Base-by-base conservation (phyloP, 345 rosid species). In the Diplotaxis tenuifolia region DNA sequence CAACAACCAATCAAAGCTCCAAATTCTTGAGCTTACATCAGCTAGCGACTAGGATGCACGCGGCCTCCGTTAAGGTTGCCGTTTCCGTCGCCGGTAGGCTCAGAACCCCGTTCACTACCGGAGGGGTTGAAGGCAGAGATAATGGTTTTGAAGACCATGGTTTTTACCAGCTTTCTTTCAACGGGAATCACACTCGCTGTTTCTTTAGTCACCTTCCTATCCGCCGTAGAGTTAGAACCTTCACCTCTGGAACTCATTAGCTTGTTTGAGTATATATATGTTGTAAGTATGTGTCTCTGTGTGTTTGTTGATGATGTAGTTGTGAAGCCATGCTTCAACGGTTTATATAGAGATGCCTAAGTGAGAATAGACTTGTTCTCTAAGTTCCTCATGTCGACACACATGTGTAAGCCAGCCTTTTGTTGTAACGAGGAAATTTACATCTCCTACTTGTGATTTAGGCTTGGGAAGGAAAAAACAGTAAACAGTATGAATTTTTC, bases 121-220 rank as follows among this genome's bases (percentile, higher is more conserved):
- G 62, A 68, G 4, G 62, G 62, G 27, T 16, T 25, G 16, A 67
- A 12, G 42, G 62, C 55, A 49, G 78, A 75, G 62, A 58, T 4
- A 32, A 75, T 67, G 62, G 74, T 67, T 53, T 68, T 53, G 3
- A 23, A 53, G 40, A 53, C 73, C 74, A 60, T 68, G 18, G 73
- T 75, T 52, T 60, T 67, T 9, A 75, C 78, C 20, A 34, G 32
- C 47, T 75, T 68, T 53, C 74, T 75, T 67, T 50, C 40, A 10
- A 58, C 63, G 6, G 78, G 78, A 36, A 68, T 75, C 74, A 68
- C 79, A 75, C 79, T 75, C 27, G 73, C 74, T 49, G 2, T 9
- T 19, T 75, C 49, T 36, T 40, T 76, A 64, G 64, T 70, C 31
- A 68, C 57, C 12, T 61, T 54, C 21, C 47, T 9, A 18, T 57